Evolutionary conservation across 495 filamentous ascomycete species (phyloP).

Genomic region (Tuber brumale): DNA sequence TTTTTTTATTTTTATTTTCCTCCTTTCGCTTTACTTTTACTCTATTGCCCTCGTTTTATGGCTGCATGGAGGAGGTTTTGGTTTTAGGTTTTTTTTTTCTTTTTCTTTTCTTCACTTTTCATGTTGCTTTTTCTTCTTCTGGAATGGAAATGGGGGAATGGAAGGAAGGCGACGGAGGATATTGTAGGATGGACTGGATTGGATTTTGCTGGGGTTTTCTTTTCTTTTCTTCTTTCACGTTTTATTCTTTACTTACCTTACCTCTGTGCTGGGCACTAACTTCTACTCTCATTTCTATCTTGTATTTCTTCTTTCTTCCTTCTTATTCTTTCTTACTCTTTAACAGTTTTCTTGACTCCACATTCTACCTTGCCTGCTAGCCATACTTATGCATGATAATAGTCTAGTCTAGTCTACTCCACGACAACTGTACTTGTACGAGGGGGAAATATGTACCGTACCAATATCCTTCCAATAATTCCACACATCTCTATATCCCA

Average conservation of each 20-base stretch:
- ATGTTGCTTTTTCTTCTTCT: not conserved
- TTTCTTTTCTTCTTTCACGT: not conserved
- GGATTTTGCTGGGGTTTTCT: not conserved
- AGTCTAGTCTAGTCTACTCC: not conserved
- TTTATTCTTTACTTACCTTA: not conserved
- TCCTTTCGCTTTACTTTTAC: not conserved
- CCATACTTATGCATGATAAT: constrained; percentile 2
- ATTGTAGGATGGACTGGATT: not conserved
- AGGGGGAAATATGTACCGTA: not conserved
- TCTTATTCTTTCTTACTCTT: not conserved
- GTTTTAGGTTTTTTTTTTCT: not conserved
- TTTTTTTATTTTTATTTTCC: not conserved
- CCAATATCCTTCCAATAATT: too few species aligned
- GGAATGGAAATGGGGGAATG: not conserved
- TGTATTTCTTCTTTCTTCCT: not conserved
- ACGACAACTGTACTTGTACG: not conserved
- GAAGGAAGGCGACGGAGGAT: not conserved
- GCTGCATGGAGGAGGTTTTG: not conserved
- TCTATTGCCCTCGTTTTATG: not conserved
- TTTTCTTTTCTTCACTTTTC: not conserved
- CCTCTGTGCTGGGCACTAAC: not conserved
- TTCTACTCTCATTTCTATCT: not conserved
- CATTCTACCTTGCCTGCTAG: not conserved
- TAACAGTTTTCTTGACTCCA: not conserved
- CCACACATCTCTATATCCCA: too few species aligned